Percentiles rank a stretch among this genome's conserved stretches.
These are phyloP conservation scores for Sordariomycetes sp. DNA, from an alignment of 2,329 filamentous ascomycete genomes.

Conservation along the genomic window DNA sequence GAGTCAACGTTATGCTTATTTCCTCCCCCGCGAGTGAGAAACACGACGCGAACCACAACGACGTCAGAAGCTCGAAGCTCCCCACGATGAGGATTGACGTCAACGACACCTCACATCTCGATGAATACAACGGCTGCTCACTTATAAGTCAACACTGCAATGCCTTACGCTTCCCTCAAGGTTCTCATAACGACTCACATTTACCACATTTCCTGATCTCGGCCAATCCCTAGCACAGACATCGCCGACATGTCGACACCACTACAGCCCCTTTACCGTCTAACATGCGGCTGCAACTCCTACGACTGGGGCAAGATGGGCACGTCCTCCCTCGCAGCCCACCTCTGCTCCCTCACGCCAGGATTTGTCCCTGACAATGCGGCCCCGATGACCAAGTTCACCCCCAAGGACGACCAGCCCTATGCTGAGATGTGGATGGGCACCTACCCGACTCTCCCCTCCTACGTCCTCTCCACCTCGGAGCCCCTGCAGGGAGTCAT, in stretches of 20 bases:
- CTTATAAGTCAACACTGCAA: neutral
- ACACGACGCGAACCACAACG: neutral
- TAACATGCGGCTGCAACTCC: slow-evolving; percentile 41
- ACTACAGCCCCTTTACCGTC: slow-evolving; percentile 25
- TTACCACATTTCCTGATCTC: neutral
- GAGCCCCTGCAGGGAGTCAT: slow-evolving; percentile 58
- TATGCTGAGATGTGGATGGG: slow-evolving; percentile 71
- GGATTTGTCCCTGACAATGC: slow-evolving; percentile 21
- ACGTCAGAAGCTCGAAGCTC: neutral
- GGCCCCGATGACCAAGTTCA: slow-evolving; percentile 39
- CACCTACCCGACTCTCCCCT: slow-evolving; percentile 64
- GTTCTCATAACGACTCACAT: neutral
- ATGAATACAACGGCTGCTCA: neutral
- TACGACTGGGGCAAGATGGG: slow-evolving; percentile 67
- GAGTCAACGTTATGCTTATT: too few relatives aligned
- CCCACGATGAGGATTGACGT: neutral
- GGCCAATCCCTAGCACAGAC: too few relatives aligned
- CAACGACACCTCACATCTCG: neutral
- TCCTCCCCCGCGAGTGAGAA: too few relatives aligned
- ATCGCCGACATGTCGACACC: slow-evolving; percentile 1
- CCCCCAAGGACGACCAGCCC: slow-evolving; percentile 51
- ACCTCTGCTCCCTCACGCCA: slow-evolving; percentile 55
- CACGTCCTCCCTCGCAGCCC: slow-evolving; percentile 54
- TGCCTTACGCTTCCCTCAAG: neutral
- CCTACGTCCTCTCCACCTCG: slow-evolving; percentile 50